Base-by-base conservation (phyloP, 192 early-diverging fungal species). In the Rhizoclosmatium sp. region DNA sequence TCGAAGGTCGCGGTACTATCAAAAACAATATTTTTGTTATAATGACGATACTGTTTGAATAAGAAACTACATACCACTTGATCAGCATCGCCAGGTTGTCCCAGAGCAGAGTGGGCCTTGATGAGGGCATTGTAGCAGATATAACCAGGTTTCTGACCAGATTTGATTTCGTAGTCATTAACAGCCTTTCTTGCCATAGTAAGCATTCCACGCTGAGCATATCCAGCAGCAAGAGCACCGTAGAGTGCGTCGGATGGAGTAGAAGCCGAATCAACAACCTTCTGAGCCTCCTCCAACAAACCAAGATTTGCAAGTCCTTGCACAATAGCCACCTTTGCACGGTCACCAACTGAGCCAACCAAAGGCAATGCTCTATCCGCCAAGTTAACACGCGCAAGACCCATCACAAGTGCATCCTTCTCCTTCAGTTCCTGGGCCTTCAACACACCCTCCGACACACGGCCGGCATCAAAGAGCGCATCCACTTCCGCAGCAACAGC, bases 1-100 rank as follows among this genome's bases (percentile, higher is more conserved):
- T 31, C 71, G 71, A 10, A 72, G 31, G 44, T 72, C 71, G 23
- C 71, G 71, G 71, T 72, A 72, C 21, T 45, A 19, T 69, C 47
- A 23, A 31, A 1, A 39, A 3, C 3, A 40, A 21, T 2, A 19
- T 65, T 31, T 19, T 31, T 19, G 12, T 2, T 39, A 2, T 65
- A 23, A 2, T 65, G 12, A 12, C 12, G 40, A 31, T 23, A 65
- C 62, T 65, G 54, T 56, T 14, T 14, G 14, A 65, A 16, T 12
- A 14, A 19, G 40, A 65, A 65, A 40, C 19, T 12, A 65, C 62
- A 2, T 2, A 65, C 62, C 62, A 69, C 16, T 16, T 47, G 40
- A 54, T 72, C 71, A 42, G 71, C 71, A 19, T 72, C 71, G 2
- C 51, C 71, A 10, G 71, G 71, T 4, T 72, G 47, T 14, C 41